Base-by-base conservation (phyloP, 495 filamentous ascomycete species). In the Lasiosphaeria miniovina region DNA sequence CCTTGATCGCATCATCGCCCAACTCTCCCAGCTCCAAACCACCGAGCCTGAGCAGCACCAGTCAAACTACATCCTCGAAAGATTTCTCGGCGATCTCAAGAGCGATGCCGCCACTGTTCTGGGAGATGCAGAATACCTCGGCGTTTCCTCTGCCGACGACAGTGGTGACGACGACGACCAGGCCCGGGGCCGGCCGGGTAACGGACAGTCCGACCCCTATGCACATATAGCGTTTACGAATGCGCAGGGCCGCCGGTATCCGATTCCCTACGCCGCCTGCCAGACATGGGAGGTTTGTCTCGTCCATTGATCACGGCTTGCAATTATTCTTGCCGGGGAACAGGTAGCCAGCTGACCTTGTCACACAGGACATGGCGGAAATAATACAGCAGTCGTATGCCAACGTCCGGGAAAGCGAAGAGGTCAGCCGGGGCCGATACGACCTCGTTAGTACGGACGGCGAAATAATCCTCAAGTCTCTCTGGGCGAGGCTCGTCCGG, bases 81-180 rank as follows among this genome's bases (percentile, higher is more conserved):
- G 51, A 5, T 53, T 36, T 35, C 33, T 53, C 4, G 34, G 14
- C 0, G 34, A 53, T 3, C 11, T 53, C 10, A 36, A 17, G n/a
- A 34, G 10, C 33, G 51, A 38, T 38, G 51, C 51, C 0, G 51
- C 9, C 1, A 53, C 51, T 4, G 33, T 53, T 10, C 51, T 53
- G 4, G 34, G n/a, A 15, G 51, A 53, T 17, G 51, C 33, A 3
- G 51, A 53, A 2, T 24, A 53, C 12, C 51, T 41, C 12, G 43
- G 12, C 1, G 43, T 14, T n/a, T 2, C 12, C 12, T 14, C 12
- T 46, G 9, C 7, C 49, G 45, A 58, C 15, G 45, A 35, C 45
- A 61, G 36, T 33, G 60, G 58, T 57, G 51, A 24, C n/a, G 68
- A 68, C 34, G 64, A 62, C 36, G 12, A 46, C 12, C 43, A 14